Evolutionary conservation across 202 grass and related monocot genomes (phyloP).

Genomic region (Zizania palustris): DNA sequence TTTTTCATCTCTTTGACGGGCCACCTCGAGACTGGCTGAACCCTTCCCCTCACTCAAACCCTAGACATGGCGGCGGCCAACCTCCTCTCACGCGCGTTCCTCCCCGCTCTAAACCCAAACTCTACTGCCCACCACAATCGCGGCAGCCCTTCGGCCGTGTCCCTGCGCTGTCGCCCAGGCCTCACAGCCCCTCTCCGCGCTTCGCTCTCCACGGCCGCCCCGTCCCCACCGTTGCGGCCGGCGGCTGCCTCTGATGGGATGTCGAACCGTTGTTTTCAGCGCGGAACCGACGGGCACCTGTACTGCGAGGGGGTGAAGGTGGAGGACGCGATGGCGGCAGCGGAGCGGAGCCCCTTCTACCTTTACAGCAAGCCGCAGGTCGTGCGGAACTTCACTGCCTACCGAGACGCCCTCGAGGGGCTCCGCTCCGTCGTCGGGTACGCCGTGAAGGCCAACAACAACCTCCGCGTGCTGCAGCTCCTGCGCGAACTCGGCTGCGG

Average conservation of each 20-base stretch:
- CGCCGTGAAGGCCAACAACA: constrained; percentile 95
- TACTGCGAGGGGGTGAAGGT: constrained; percentile 82
- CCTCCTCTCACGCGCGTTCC: constrained; percentile 48
- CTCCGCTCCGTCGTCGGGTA: constrained; percentile 76
- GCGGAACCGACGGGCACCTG: constrained; percentile 67
- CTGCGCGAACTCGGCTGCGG: constrained; percentile 70
- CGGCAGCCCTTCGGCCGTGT: constrained; percentile 18
- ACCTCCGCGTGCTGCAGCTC: constrained; percentile 70
- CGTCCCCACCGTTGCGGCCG: constrained; percentile 34
- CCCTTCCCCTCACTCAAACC: constrained; percentile 5
- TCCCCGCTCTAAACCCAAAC: constrained; percentile 37
- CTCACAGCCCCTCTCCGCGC: constrained; percentile 34
- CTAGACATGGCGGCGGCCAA: constrained; percentile 73
- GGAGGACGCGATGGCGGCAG: constrained; percentile 73
- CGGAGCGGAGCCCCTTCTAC: constrained; percentile 83
- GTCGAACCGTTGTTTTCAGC: constrained; percentile 71
- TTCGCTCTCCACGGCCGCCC: constrained; percentile 43
- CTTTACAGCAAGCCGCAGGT: constrained; percentile 96
- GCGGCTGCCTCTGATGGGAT: constrained; percentile 7
- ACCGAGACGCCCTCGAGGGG: constrained; percentile 66
- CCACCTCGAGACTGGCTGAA: background rate
- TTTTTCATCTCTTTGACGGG: no score
- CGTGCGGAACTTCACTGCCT: constrained; percentile 75
- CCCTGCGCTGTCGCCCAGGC: background rate
- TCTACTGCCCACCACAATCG: background rate